phyloP scores from a whole-genome alignment of 352 stramenopile genomes.

The Pythium plurisporium region DNA sequence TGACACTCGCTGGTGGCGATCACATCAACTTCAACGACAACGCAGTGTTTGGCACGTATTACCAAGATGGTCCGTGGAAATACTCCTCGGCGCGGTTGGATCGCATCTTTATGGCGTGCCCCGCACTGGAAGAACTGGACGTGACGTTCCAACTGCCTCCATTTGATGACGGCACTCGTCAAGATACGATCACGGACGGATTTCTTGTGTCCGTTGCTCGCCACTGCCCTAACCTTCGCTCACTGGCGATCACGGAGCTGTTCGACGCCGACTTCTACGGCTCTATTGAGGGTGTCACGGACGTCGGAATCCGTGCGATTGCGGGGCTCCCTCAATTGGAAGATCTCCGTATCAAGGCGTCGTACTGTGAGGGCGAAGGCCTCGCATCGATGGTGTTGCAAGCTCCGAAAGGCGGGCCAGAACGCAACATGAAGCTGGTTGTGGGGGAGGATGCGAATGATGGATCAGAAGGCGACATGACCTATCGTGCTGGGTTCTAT shows the following conservation, averaged over 20 bases:
- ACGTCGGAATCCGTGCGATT: conserved; percentile 8
- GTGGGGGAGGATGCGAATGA: conserved; percentile 11
- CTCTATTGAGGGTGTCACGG: conserved; percentile 16
- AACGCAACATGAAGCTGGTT: conserved; percentile 7
- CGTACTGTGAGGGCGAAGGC: conserved; percentile 8
- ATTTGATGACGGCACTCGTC: conserved; percentile 12
- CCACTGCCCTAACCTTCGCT: conserved; percentile 8
- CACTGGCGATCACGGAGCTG: conserved; percentile 15
- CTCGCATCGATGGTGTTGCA: conserved; percentile 2
- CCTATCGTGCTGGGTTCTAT: conserved; percentile 9
- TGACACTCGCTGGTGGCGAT: conserved; percentile 17
- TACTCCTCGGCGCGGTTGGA: conserved; percentile 5
- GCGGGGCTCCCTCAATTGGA: conserved; percentile 1
- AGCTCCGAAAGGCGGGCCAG: neutral
- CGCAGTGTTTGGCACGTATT: conserved; percentile 20
- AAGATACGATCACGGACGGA: conserved; percentile 11
- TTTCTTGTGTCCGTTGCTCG: conserved; percentile 8
- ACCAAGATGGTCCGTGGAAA: conserved; percentile 16
- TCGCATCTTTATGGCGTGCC: conserved; percentile 14
- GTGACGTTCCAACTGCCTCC: conserved; percentile 16
- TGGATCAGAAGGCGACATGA: neutral
- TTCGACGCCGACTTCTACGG: conserved; percentile 18
- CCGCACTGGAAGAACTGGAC: conserved; percentile 12
- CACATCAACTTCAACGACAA: conserved; percentile 22
- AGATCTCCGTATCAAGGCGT: conserved; percentile 11